phyloP scores from a whole-genome alignment of 1,284 basidiomycete genomes.

The Trametes polyzona region DNA sequence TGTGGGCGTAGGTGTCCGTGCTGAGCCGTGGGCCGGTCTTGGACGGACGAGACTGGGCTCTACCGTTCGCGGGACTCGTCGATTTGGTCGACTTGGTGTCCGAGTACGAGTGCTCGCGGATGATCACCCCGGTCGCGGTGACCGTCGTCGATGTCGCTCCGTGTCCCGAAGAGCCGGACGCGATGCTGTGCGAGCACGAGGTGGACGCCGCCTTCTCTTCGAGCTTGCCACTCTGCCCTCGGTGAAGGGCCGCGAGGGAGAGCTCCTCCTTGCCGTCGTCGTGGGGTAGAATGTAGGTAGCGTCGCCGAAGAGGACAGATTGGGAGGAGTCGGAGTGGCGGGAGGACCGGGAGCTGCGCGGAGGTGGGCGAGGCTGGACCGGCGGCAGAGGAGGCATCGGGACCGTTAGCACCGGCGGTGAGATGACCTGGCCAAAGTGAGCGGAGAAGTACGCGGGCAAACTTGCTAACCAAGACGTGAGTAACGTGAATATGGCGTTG shows the following conservation, averaged over 20 bases:
- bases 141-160: background rate
- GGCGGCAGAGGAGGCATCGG: constrained; percentile 71
- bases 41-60: background rate
- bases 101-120: constrained; percentile 12
- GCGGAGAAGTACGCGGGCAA: constrained; percentile 70
- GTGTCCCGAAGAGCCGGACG: background rate
- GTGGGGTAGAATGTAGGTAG: constrained; percentile 1
- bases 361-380: constrained; percentile 45
- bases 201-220: too few species aligned
- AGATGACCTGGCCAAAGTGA: constrained; percentile 65
- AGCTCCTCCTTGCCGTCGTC: constrained; percentile 9
- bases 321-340: constrained; percentile 14
- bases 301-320: constrained; percentile 2
- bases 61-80: background rate
- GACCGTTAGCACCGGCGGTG: constrained; percentile 63
- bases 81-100: background rate
- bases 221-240: too few species aligned
- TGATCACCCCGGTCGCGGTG: constrained; percentile 1
- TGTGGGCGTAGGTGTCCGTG: background rate
- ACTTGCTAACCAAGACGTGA: constrained; percentile 49
- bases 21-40: constrained; percentile 3
- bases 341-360: constrained; percentile 13
- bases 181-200: constrained; percentile 4
- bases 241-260: constrained; percentile 13
- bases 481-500: background rate